Base-by-base conservation (phyloP, 2,329 filamentous ascomycete species). In the Chrysoporthe cubensis region DNA sequence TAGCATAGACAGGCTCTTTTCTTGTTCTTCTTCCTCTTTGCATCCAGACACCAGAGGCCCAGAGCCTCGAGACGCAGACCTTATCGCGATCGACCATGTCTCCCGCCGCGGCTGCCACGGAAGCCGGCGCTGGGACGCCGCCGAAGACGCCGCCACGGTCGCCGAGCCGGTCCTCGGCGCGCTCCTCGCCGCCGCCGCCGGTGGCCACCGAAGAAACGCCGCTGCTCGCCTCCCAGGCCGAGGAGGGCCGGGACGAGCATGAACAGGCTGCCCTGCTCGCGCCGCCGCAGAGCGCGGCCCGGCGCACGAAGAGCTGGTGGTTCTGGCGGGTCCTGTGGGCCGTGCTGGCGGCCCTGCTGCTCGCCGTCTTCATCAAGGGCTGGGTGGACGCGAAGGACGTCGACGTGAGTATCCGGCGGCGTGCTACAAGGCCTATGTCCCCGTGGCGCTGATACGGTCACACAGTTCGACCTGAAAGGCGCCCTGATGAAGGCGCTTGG, bases 401-500 rank as follows among this genome's bases (percentile, higher is more conserved):
- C 34, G 73, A 81, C 62, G 80, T 81, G 50, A 65, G 77, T 74
- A 1, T n/a, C 37, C 40, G 57, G n/a, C 37, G 57, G 14, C 9
- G 57, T 21, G 18, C 6, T n/a, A 2, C 37, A 26, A 21, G 21
- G 21, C 21, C 21, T 21, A 21, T 21, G 32, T 11, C 26, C 14
- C 34, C 26, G 18, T 11, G n/a, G 46, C 13, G 40, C 64, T 73
- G 8, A 67, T 16, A 8, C 7, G 3, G 9, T 16, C 4, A 2
- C 48, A 1, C 66, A 83, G 81, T 84, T 84, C 62, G 81, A 84
- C 46, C 71, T 84, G 0, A 76, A 76, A 42, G 75, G 75, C n/a
- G 82, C 82, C 1, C 78, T 84, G 8, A 80, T 78, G 67, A 73
- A 77, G 57, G 82, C 82, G 0, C 78, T 84, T 0, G 82, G 82